A percentile compares a stretch with the other conserved stretches of the same genome.
Evolutionary conservation across 768 basidiomycete genomes (phyloP).

Genomic region (Tylopilus intermedius): DNA sequence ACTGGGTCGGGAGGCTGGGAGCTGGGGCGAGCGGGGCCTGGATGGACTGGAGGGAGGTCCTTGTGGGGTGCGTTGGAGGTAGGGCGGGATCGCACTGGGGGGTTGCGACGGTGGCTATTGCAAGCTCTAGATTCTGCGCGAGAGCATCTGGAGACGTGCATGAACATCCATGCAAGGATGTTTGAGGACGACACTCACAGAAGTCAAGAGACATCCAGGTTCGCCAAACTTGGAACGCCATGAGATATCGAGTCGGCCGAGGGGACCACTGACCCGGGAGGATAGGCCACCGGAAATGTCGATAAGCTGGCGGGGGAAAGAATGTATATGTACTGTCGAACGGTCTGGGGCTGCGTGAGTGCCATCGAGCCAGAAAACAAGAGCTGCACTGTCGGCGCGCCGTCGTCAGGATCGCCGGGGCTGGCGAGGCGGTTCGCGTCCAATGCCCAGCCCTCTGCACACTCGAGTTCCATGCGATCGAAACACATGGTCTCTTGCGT

Average conservation of each 20-base stretch:
- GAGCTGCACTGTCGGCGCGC: constrained; percentile 22
- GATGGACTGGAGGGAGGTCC: too few species aligned
- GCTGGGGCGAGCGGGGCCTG: too few species aligned
- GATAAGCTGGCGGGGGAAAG: constrained; percentile 50
- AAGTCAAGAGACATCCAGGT: constrained; percentile 42
- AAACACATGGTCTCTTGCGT: constrained; percentile 74
- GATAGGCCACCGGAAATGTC: constrained; percentile 42
- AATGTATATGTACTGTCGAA: constrained; percentile 84
- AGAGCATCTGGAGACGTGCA: background rate
- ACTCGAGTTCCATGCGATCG: constrained; percentile 73
- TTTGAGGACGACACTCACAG: too few species aligned
- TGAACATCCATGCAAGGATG: too few species aligned
- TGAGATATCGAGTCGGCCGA: constrained; percentile 83
- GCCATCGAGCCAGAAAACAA: constrained; percentile 61
- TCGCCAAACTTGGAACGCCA: constrained; percentile 87
- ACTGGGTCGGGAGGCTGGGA: constrained; percentile 40
- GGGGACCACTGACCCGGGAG: constrained; percentile 66
- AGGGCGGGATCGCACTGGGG: too few species aligned
- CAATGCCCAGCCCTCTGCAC: constrained; percentile 56
- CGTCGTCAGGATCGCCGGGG: background rate
- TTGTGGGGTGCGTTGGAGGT: too few species aligned
- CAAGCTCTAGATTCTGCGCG: too few species aligned
- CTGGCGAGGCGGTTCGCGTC: constrained; percentile 45
- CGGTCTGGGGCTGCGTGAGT: constrained; percentile 78
- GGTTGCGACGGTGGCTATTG: too few species aligned